Evolutionary conservation across 345 rosid genomes (phyloP).

Genomic region (Eucalyptus pauciflora): DNA sequence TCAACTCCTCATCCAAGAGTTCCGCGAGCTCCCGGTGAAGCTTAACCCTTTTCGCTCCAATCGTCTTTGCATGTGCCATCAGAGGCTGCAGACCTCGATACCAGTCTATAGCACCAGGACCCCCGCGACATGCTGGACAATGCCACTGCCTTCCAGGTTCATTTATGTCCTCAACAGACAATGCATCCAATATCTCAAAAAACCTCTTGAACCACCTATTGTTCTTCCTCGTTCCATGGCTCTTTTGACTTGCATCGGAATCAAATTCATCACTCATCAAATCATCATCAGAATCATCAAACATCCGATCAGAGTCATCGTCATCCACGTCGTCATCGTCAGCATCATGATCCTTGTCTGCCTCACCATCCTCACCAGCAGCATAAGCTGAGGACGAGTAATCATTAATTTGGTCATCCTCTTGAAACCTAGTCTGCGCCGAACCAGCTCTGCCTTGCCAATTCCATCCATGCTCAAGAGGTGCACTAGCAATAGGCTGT

Average conservation of each 20-base stretch:
- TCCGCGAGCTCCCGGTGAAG: slow-evolving; percentile 83
- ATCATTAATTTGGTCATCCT: slow-evolving; percentile 7
- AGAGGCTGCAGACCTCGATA: slow-evolving; percentile 78
- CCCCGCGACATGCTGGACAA: slow-evolving; percentile 89
- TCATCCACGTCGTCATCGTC: slow-evolving; percentile 37
- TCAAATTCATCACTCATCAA: slow-evolving; percentile 71
- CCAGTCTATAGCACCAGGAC: slow-evolving; percentile 97
- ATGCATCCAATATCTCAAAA: slow-evolving; percentile 42
- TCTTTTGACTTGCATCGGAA: slow-evolving; percentile 73
- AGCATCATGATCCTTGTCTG: not conserved
- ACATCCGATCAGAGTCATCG: slow-evolving; percentile 13
- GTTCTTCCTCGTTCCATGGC: slow-evolving; percentile 58
- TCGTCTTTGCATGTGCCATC: slow-evolving; percentile 80
- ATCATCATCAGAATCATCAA: slow-evolving; percentile 73
- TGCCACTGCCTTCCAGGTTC: slow-evolving; percentile 94
- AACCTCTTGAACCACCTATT: slow-evolving; percentile 59
- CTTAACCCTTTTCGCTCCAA: slow-evolving; percentile 63
- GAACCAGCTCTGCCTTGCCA: slow-evolving; percentile 62
- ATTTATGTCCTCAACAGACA: slow-evolving; percentile 47
- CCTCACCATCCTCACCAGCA: not conserved
- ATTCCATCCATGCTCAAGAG: slow-evolving; percentile 83
- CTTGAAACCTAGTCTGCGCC: slow-evolving; percentile 5
- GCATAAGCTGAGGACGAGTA: not conserved
- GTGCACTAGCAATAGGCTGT: slow-evolving; percentile 28
- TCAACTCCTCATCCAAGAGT: slow-evolving; percentile 64